These are phyloP conservation scores for Nothomitra cinnamomea DNA, from an alignment of 2,329 filamentous ascomycete species.

Conservation along the genomic window DNA sequence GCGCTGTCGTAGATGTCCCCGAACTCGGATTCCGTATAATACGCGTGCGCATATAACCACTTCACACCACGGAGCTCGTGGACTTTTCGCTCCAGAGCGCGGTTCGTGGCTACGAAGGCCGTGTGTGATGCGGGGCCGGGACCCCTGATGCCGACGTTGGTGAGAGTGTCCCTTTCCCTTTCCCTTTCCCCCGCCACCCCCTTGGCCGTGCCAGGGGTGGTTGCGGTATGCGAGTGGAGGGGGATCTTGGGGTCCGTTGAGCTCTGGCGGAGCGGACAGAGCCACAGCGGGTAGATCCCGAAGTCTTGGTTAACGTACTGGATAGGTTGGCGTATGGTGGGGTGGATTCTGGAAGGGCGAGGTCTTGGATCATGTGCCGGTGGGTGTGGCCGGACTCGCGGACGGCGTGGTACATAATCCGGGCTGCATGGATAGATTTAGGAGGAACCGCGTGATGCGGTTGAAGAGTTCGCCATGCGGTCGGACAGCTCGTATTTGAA, in stretches of 20 bases:
- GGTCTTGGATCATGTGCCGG: slow-evolving; percentile 44
- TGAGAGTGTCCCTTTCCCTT: slow-evolving; percentile 17
- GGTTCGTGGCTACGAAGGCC: slow-evolving; percentile 37
- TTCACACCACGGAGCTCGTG: slow-evolving; percentile 46
- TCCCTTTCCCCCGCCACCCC: neutral
- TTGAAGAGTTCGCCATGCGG: slow-evolving; percentile 43
- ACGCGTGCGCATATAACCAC: slow-evolving; percentile 53
- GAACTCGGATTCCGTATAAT: slow-evolving; percentile 51
- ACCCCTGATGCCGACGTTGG: slow-evolving; percentile 51
- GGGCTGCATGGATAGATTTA: slow-evolving; percentile 45
- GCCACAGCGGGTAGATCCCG: slow-evolving; percentile 39
- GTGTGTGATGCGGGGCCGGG: slow-evolving; percentile 25
- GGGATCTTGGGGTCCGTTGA: neutral
- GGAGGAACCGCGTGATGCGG: slow-evolving; percentile 35
- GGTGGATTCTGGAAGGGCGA: slow-evolving; percentile 37
- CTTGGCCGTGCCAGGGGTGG: too few species aligned
- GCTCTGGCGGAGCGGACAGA: slow-evolving; percentile 33
- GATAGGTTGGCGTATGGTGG: slow-evolving; percentile 33
- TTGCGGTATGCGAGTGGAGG: neutral
- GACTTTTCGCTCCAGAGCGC: slow-evolving; percentile 41
- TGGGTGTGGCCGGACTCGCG: slow-evolving; percentile 39
- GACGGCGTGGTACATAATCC: slow-evolving; percentile 44
- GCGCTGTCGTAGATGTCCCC: slow-evolving; percentile 44
- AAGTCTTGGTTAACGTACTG: slow-evolving; percentile 31
- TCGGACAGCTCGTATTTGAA: slow-evolving; percentile 53